These are phyloP conservation scores for Fusarium continuum DNA, from an alignment of 2,329 filamentous ascomycete genomes.

Conservation along the genomic window DNA sequence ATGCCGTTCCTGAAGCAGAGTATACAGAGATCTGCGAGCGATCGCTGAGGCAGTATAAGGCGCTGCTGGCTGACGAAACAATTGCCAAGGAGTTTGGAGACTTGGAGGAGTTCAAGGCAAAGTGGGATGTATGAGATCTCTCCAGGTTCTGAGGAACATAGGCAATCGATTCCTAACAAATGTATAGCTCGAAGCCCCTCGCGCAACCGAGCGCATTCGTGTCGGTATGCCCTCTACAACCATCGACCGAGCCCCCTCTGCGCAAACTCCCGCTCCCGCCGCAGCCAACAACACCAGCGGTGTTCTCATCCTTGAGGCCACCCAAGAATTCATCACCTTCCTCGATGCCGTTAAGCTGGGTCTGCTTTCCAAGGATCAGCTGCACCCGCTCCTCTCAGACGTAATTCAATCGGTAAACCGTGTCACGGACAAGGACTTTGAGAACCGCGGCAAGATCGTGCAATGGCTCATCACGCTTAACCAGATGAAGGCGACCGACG, in stretches of 20 bases:
- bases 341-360: slow-evolving; percentile 93
- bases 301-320: slow-evolving; percentile 84
- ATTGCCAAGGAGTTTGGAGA: slow-evolving; percentile 90
- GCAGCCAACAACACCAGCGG: slow-evolving; percentile 62
- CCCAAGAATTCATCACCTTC: slow-evolving; percentile 98
- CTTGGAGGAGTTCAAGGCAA: slow-evolving; percentile 87
- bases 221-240: slow-evolving; percentile 93
- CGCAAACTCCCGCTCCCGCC: slow-evolving; percentile 54
- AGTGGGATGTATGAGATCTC: slow-evolving; percentile 78
- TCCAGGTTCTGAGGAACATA: rapidly evolving
- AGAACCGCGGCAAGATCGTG: slow-evolving; percentile 95
- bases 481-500: slow-evolving; percentile 96
- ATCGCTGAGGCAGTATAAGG: slow-evolving; percentile 95
- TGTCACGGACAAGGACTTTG: slow-evolving; percentile 94
- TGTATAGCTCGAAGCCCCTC: slow-evolving; percentile 85
- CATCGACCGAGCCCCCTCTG: slow-evolving; percentile 63
- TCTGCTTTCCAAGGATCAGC: slow-evolving; percentile 90
- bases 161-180: not conserved
- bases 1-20: slow-evolving; percentile 88
- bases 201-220: slow-evolving; percentile 89
- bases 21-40: slow-evolving; percentile 97
- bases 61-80: slow-evolving; percentile 86
- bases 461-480: slow-evolving; percentile 98
- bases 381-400: slow-evolving; percentile 94
- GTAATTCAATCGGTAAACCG: slow-evolving; percentile 98